A percentile compares a stretch with the other conserved stretches of the same genome.
Conservation (phyloP, 306 rosid species). For the Astragalus membranaceus region DNA sequence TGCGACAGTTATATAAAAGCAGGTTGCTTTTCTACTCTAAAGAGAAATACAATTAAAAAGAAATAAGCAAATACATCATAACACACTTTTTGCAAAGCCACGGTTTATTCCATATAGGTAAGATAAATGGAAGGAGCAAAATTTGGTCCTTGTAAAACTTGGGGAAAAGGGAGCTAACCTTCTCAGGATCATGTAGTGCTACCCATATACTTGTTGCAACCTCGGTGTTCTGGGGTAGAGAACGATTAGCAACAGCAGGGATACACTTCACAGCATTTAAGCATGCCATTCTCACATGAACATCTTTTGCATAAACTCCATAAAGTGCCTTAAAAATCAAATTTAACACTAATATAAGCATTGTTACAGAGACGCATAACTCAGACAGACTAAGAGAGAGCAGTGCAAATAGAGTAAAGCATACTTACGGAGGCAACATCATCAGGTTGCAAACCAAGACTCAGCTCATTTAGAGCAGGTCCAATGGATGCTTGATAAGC, state of each 20-base stretch:
- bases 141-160: not conserved
- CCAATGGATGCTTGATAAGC: slow-evolving; percentile 76
- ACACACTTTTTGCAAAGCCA: not conserved
- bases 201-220: slow-evolving; percentile 93
- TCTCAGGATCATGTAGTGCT: slow-evolving; percentile 88
- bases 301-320: slow-evolving; percentile 92
- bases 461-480: slow-evolving; percentile 88
- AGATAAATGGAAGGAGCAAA: not conserved
- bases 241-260: slow-evolving; percentile 72
- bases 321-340: slow-evolving; percentile 66
- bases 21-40: not conserved
- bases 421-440: slow-evolving; percentile 79
- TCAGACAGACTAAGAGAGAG: not conserved
- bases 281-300: slow-evolving; percentile 92
- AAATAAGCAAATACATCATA: not conserved
- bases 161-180: slow-evolving; percentile 45
- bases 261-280: slow-evolving; percentile 85
- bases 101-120: not conserved
- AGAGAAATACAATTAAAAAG: not conserved
- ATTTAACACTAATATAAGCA: slow-evolving; percentile 13
- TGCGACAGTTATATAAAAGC: not conserved
- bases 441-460: slow-evolving; percentile 78
- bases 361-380: not conserved
- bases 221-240: slow-evolving; percentile 62
- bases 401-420: slow-evolving; percentile 16